Percentiles rank a stretch among this genome's conserved stretches.
phyloP scores from a whole-genome alignment of 2,329 filamentous ascomycete species.

The Penicillium occitanis region DNA sequence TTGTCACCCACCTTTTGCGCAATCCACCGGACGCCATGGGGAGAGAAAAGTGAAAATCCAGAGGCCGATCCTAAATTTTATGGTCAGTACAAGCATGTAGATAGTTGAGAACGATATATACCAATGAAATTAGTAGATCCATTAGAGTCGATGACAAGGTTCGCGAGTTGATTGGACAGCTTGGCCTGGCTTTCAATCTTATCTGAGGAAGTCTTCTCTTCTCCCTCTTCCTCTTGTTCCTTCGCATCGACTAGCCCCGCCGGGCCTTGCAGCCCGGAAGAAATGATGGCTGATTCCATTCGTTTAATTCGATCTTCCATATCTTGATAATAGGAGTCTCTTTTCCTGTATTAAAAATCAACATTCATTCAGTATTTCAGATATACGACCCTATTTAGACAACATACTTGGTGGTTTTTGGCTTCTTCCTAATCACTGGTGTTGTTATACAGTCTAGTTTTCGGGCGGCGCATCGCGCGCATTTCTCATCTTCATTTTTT shows the following conservation, averaged over 20 bases:
- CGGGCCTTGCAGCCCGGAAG: neutral
- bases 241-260: neutral
- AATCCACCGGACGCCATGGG: constrained; percentile 13
- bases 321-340: constrained; percentile 12
- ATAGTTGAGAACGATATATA: neutral
- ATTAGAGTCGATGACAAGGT: constrained; percentile 12
- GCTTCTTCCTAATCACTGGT: constrained; percentile 7
- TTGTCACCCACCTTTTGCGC: constrained; percentile 4
- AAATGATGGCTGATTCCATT: constrained; percentile 17
- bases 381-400: neutral
- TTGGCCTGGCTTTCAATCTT: constrained; percentile 13
- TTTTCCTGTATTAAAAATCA: constrained; percentile 1
- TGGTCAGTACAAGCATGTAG: neutral
- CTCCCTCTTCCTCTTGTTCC: neutral
- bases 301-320: constrained; percentile 14
- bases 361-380: neutral
- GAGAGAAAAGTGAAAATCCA: constrained; percentile 16
- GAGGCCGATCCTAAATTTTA: constrained; percentile 8
- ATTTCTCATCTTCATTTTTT: constrained; percentile 4
- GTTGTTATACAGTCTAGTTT: constrained; percentile 18
- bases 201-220: constrained; percentile 5
- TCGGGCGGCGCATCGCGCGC: constrained; percentile 3
- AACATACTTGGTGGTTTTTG: constrained; percentile 5
- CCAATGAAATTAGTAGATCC: constrained; percentile 13
- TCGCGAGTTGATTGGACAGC: constrained; percentile 10